phyloP scores from a whole-genome alignment of 2,329 filamentous ascomycete genomes.

The Amphichorda felina region DNA sequence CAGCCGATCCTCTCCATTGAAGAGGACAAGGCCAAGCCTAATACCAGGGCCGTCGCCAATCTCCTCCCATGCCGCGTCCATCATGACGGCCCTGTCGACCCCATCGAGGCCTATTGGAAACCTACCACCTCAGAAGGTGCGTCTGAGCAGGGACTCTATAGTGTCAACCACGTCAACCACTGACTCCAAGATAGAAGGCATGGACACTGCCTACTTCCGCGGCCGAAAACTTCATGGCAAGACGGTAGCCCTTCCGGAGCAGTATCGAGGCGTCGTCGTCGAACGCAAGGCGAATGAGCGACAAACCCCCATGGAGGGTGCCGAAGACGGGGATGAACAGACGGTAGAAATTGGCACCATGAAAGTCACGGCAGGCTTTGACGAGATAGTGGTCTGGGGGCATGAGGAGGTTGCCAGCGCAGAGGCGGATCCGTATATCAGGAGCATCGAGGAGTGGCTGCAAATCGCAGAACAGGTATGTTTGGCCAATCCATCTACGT shows the following conservation, averaged over 20 bases:
- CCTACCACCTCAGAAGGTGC: constrained; percentile 36
- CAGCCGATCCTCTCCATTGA: constrained; percentile 29
- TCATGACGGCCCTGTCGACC: constrained; percentile 60
- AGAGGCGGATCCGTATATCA: constrained; percentile 56
- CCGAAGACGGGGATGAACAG: constrained; percentile 12
- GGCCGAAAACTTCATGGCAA: constrained; percentile 69
- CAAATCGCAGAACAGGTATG: constrained; percentile 56
- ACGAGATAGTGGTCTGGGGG: constrained; percentile 71
- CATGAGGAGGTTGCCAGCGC: constrained; percentile 58
- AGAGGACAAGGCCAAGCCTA: constrained; percentile 7
- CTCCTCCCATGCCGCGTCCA: constrained; percentile 72
- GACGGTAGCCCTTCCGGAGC: constrained; percentile 52
- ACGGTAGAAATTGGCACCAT: constrained; percentile 42
- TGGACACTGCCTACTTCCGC: constrained; percentile 56
- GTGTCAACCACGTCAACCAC: too few species aligned
- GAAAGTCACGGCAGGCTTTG: constrained; percentile 56
- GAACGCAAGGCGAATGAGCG: constrained; percentile 24
- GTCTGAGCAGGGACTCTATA: too few species aligned
- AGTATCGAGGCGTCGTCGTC: constrained; percentile 56
- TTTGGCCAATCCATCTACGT: background rate
- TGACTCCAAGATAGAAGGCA: constrained; percentile 41
- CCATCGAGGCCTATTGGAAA: constrained; percentile 57
- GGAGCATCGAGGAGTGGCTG: constrained; percentile 73
- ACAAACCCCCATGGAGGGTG: constrained; percentile 21
- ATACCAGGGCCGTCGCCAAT: constrained; percentile 44